A percentile compares a stretch with the other conserved stretches of the same genome.
Conservation (phyloP, 106 monocot genomes). For the Acorus gramineus region DNA sequence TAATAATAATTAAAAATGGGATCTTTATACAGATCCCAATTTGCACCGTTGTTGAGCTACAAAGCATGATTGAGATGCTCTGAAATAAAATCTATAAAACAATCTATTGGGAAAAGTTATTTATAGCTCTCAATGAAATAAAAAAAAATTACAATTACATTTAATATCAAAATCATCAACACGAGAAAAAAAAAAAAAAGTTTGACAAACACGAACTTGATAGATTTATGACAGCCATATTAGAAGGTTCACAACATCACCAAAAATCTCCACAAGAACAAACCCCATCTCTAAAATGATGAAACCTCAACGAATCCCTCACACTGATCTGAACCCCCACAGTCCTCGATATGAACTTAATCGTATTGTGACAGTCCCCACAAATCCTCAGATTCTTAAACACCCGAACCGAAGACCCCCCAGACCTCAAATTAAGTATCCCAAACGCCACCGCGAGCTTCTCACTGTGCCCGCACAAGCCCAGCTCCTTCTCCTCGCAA, state of each 20-base stretch:
- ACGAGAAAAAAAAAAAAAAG: too few species aligned
- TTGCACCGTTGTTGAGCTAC: too few species aligned
- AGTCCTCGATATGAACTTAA: slow-evolving; percentile 35
- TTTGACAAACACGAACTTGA: too few species aligned
- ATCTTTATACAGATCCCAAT: too few species aligned
- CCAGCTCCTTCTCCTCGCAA: slow-evolving; percentile 37
- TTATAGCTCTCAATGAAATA: too few species aligned
- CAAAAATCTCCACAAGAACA: slow-evolving; percentile 36
- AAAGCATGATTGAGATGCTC: too few species aligned
- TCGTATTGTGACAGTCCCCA: slow-evolving; percentile 45
- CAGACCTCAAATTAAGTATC: slow-evolving; percentile 24
- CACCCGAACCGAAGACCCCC: slow-evolving; percentile 31
- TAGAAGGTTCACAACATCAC: slow-evolving; percentile 9
- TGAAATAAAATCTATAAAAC: too few species aligned
- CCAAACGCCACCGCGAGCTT: slow-evolving; percentile 63
- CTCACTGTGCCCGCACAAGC: slow-evolving; percentile 60
- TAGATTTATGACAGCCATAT: too few species aligned
- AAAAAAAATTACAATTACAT: too few species aligned
- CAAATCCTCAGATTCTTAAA: slow-evolving; percentile 72
- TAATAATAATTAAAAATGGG: too few species aligned
- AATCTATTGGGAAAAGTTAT: too few species aligned
- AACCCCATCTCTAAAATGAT: slow-evolving; percentile 38
- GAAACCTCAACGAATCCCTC: slow-evolving; percentile 51
- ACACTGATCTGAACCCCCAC: slow-evolving; percentile 26
- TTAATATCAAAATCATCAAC: too few species aligned